Evolutionary conservation across 2,329 filamentous ascomycete genomes (phyloP), one percentile per base, ranked within the genome.

Genomic region (Alternaria sp.): DNA sequence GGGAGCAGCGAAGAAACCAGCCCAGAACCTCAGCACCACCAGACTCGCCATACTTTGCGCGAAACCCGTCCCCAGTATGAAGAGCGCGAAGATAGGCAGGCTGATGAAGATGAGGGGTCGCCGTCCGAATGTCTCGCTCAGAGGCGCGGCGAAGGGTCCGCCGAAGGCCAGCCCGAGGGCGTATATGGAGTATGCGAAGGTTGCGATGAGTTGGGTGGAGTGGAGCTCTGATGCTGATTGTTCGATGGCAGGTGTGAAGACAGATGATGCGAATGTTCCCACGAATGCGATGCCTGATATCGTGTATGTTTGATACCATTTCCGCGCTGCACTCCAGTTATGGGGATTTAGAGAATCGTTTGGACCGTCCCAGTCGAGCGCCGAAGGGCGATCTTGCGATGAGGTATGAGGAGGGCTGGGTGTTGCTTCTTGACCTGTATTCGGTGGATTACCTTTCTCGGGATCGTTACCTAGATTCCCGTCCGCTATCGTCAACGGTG

Each of bases 51-150:
- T 84, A 64, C 90, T 90, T 71, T 91, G 89, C 63, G 79, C 77
- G 25, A 83, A 78, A 0, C 82, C 81, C 10, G 80, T 74, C 2
- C 81, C 82, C 0, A 83, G 63, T 0, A 78, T 79, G 63, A 84
- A 82, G 6, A 85, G 86, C 4, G 87, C 87, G 8, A 88, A 91
- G 51, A 88, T 85, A 6, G 86, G 88, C 61, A 91, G 84, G 51
- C 88, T 88, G 77, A 91, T 89, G 67, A 92, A 78, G 61, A 89
- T 89, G 75, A 93, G 92, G 21, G 91, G 77, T 32, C 87, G 84
- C 26, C 92, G 87, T 40, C 92, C 92, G 69, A 85, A 87, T 40
- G 91, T 82, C 80, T 95, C 92, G 2, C 89, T 91, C 5, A 93
- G 81, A 1, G 91, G 91, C 3, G 91, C 91, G 83, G 90, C 92